Base-by-base conservation (phyloP, 1,284 basidiomycete species). In the Ganoderma leucocontextum region DNA sequence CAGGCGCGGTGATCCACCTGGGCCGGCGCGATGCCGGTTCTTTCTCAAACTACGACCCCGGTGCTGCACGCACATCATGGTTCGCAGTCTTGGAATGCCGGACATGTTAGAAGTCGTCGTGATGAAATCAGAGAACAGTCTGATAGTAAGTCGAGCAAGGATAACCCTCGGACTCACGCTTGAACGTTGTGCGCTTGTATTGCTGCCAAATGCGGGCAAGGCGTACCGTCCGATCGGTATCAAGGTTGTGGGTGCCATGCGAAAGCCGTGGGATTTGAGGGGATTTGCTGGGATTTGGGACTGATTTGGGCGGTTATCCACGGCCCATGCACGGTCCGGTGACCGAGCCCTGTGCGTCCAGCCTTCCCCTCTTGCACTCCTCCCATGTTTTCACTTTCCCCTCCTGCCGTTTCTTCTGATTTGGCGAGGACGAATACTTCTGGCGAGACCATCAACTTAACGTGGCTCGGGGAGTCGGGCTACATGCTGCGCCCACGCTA, bases 361-460 rank as follows among this genome's bases (percentile, higher is more conserved):
- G 29, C 29, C 29, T 29, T 29, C 29, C 29, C 29, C 29, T 29
- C 29, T 29, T 42, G 15, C 35, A 6, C 58, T 72, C 17, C 83
- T 84, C 63, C 75, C 82, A 35, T 79, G 29, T 83, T 80, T 75
- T 8, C 9, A 39, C 39, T 10, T 39, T 8, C 44, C n/a, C 44
- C n/a, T 22, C n/a, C 15, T 4, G n/a, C n/a, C n/a, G n/a, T 9
- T 47, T n/a, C 9, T 10, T 49, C 47, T 49, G n/a, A n/a, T n/a
- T n/a, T n/a, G n/a, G n/a, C n/a, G n/a, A n/a, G n/a, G n/a, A n/a
- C n/a, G n/a, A n/a, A n/a, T n/a, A 65, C 12, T 41, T 42, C 29
- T 66, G 64, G 64, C 36, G 60, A 17, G 62, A 73, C 47, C 67
- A 70, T 39, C 66, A 72, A 6, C 17, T n/a, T n/a, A n/a, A n/a